These are phyloP conservation scores for Vigna reflexopilosa DNA, from an alignment of 306 rosid species.

Conservation along the genomic window DNA sequence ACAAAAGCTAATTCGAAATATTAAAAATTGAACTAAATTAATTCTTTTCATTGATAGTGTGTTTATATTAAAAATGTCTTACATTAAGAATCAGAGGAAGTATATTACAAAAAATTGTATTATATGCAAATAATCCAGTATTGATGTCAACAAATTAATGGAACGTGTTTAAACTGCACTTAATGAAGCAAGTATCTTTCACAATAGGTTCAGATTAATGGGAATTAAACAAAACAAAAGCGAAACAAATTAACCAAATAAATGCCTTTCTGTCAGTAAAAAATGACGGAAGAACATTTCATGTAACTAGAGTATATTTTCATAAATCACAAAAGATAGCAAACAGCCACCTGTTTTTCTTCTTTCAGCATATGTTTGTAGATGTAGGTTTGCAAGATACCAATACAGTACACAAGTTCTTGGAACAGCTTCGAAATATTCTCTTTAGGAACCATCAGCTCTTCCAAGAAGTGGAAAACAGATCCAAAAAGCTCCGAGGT, in stretches of 20 bases:
- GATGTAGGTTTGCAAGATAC: slow-evolving; percentile 63
- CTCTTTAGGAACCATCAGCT: slow-evolving; percentile 50
- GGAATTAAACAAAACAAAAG: slow-evolving; percentile 21
- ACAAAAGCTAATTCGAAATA: too few relatives aligned
- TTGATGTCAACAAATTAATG: slow-evolving; percentile 34
- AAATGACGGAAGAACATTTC: slow-evolving; percentile 33
- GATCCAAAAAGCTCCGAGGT: slow-evolving; percentile 65
- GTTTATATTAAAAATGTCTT: too few relatives aligned
- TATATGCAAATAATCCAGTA: background rate
- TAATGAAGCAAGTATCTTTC: slow-evolving; percentile 35
- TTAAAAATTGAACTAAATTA: too few relatives aligned
- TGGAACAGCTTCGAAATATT: slow-evolving; percentile 63
- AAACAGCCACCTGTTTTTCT: slow-evolving; percentile 80
- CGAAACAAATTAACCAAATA: slow-evolving; percentile 30
- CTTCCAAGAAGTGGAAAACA: slow-evolving; percentile 62
- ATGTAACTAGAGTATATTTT: slow-evolving; percentile 32
- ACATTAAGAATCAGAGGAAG: too few relatives aligned
- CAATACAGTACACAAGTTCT: slow-evolving; percentile 74
- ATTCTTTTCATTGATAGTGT: too few relatives aligned
- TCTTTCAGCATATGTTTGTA: slow-evolving; percentile 89
- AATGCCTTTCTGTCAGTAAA: slow-evolving; percentile 17
- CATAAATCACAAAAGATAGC: slow-evolving; percentile 13
- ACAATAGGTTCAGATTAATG: slow-evolving; percentile 7
- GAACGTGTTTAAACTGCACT: slow-evolving; percentile 10
- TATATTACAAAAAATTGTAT: background rate